Base-by-base conservation (phyloP, 495 filamentous ascomycete species). In the Neurospora sp. region DNA sequence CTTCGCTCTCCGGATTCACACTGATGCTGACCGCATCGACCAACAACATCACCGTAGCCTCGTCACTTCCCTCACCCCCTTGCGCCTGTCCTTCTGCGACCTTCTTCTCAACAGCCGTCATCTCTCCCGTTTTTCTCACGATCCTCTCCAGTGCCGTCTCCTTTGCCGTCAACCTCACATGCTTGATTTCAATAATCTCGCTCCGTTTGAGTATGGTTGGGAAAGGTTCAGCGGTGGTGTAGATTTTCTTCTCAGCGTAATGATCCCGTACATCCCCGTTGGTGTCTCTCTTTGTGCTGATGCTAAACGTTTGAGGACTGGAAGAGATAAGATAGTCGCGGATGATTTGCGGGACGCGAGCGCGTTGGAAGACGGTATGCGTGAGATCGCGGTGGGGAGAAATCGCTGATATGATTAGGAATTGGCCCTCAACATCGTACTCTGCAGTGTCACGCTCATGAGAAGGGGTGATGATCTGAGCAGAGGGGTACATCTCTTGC, bases 121-220 rank as follows among this genome's bases (percentile, higher is more conserved):
- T 86, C 79, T 99, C 96, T 69, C 90, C 87, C 12, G 95, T 96
- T 85, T 98, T 98, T 70, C 93, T 88, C 77, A 91, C 89, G 42
- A 96, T 93, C n/a, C 95, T 88, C 79, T 98, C 95, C 65, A 98
- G 87, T 5, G 92, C 96, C 8, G 93, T 95, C 77, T 98, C 91
- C 73, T 95, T 83, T 9, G 95, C 92, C 31, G 88, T 87, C 16
- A 97, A 80, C 3, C 86, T 85, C 27, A 92, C 79, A 38, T 89
- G 88, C n/a, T 77, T 76, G n/a, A 87, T 85, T 4, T 86, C 80
- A 12, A 96, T 80, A 71, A 99, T 90, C 81, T 98, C 96, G 77
- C 93, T 96, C 61, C 94, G 87, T 42, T 94, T 88, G 35, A 97
- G 84, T 47, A 99, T 96, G 9, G 94, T 97, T 8, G 96, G 96